Conservation (phyloP, 2,329 filamentous ascomycete species). For the Gyromitra esculenta region DNA sequence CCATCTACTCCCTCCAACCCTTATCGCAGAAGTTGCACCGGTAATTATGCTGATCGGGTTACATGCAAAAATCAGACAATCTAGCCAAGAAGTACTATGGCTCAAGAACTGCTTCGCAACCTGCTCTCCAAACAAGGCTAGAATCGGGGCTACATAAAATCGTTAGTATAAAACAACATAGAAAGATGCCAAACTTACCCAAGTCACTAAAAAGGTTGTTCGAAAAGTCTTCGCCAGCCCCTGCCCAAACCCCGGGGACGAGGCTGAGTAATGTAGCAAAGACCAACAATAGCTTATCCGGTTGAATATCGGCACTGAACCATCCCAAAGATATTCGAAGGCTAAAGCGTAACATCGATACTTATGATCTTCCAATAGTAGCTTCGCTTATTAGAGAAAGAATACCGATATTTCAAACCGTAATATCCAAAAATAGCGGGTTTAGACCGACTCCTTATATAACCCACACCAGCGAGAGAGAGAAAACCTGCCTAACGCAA, state of each 20-base stretch:
- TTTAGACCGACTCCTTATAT: neutral
- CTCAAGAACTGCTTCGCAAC: conserved; percentile 60
- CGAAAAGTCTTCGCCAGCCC: conserved; percentile 56
- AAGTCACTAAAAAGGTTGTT: conserved; percentile 61
- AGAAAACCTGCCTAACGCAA: neutral
- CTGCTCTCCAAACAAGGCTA: conserved; percentile 58
- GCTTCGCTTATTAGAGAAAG: neutral
- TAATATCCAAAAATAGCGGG: neutral
- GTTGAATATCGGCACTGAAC: neutral
- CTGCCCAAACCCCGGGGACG: neutral
- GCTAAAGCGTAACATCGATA: neutral
- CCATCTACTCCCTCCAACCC: conserved; percentile 57
- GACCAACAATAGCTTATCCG: neutral
- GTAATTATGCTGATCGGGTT: conserved; percentile 64
- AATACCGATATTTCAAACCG: neutral
- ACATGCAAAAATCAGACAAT: conserved; percentile 64
- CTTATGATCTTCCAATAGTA: neutral
- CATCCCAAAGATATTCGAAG: neutral
- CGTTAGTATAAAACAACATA: neutral
- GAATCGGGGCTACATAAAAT: conserved; percentile 45
- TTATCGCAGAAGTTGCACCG: conserved; percentile 58
- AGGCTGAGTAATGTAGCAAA: neutral
- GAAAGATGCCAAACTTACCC: conserved; percentile 14
- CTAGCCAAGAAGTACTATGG: conserved; percentile 60
- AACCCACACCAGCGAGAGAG: neutral